These are phyloP conservation scores for Cymbidium sinense DNA, from an alignment of 106 monocot species.

Conservation along the genomic window DNA sequence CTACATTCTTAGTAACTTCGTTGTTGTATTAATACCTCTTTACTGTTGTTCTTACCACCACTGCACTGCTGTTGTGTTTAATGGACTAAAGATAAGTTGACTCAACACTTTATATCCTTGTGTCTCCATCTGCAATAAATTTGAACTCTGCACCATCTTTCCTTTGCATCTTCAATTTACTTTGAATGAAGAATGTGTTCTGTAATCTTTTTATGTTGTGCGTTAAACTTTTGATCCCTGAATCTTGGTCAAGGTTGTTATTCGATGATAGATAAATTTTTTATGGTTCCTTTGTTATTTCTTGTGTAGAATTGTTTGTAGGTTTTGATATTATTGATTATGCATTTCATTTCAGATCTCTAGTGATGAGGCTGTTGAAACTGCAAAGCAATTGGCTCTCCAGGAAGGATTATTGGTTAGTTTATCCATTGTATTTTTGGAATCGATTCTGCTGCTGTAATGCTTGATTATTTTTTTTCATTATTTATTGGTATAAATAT, in stretches of 20 bases:
- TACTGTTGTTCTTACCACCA: background rate
- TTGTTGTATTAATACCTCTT: background rate
- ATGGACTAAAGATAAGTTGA: background rate
- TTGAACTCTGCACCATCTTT: background rate
- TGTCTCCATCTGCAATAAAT: background rate
- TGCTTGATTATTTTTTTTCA: background rate
- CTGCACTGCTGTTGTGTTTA: background rate
- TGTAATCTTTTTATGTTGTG: background rate
- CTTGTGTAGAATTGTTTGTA: background rate
- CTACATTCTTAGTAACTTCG: background rate
- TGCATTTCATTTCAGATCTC: conserved; percentile 49
- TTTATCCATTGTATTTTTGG: background rate
- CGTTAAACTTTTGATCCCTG: background rate
- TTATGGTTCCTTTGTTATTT: background rate
- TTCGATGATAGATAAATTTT: background rate
- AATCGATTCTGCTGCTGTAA: background rate
- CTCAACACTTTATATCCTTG: background rate
- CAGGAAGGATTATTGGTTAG: conserved; percentile 94
- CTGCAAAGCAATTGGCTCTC: conserved; percentile 89
- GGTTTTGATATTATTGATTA: background rate
- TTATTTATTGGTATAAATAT: background rate
- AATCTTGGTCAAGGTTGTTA: background rate
- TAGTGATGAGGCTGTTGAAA: conserved; percentile 94
- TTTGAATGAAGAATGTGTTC: background rate
- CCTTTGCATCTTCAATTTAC: background rate